Evolutionary conservation across 371 early-diverging fungal genomes (phyloP).

Genomic region (Batkoa obscura): DNA sequence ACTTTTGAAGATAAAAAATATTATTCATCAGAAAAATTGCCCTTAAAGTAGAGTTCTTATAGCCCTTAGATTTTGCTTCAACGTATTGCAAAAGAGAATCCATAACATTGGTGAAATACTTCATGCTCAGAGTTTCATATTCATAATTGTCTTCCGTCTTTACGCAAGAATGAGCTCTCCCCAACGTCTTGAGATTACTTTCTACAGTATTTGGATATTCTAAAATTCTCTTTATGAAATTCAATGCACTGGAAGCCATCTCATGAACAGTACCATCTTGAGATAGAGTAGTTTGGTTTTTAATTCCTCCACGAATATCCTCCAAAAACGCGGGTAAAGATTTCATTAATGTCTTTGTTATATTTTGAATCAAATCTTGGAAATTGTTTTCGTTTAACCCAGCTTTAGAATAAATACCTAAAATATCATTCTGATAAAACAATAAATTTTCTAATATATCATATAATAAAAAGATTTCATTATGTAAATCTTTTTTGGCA

Average conservation of each 20-base stretch:
- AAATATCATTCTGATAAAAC: background rate
- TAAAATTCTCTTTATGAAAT: conserved; percentile 34
- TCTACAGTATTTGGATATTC: conserved; percentile 34
- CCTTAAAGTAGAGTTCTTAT: conserved; percentile 53
- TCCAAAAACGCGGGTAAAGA: conserved; percentile 52
- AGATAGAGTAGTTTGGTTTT: conserved; percentile 20
- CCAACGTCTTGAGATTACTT: conserved; percentile 26
- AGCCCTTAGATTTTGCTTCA: conserved; percentile 43
- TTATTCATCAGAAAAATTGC: conserved; percentile 67
- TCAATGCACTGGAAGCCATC: conserved; percentile 51
- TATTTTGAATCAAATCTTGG: conserved; percentile 26
- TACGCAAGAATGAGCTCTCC: conserved; percentile 10
- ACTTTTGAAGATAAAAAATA: conserved; percentile 46
- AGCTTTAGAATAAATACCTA: background rate
- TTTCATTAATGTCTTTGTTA: conserved; percentile 31
- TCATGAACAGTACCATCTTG: conserved; percentile 76
- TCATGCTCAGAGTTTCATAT: background rate
- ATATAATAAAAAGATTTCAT: conserved; percentile 55
- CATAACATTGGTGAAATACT: conserved; percentile 21
- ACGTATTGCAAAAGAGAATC: conserved; percentile 35
- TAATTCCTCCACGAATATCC: conserved; percentile 31
- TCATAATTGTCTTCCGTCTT: background rate
- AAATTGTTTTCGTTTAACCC: background rate
- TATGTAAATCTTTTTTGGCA: conserved; percentile 34
- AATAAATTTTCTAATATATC: conserved; percentile 39